Base-by-base conservation (phyloP, 2,329 filamentous ascomycete genomes). In the Ophiostoma montium region DNA sequence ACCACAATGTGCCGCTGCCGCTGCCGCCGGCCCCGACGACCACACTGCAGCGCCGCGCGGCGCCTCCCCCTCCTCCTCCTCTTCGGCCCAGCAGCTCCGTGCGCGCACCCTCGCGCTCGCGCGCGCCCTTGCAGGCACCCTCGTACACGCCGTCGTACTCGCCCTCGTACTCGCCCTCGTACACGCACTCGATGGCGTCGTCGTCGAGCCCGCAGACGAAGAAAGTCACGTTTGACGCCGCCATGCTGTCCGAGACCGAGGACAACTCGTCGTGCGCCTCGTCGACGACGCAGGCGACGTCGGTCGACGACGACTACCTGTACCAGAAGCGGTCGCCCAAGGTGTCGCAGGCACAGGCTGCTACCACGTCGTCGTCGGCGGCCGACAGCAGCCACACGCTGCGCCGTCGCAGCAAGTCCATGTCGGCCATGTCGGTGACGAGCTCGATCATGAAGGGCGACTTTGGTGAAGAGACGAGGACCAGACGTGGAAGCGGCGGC, bases 241-340 rank as follows among this genome's bases (percentile, higher is more conserved):
- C n/a, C n/a, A n/a, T n/a, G n/a, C n/a, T n/a, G n/a, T 52, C 52
- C 2, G 52, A 54, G 12, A 47, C 43, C 3, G 53, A 54, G 4
- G 53, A 52, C 30, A 41, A 32, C 15, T 43, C 50, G 18, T 54
- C 52, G 2, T 47, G 45, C 12, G 52, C 52, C 5, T 55, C 54
- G 4, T 50, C 30, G 21, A 52, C 48, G 38, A 55, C 54, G n/a
- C 50, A 54, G 16, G 50, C 49, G n/a, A 55, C 54, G 5, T 52
- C 52, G 6, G 47, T 52, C 6, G 49, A 52, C 9, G 52, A 48
- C n/a, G 42, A 48, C 42, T 46, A 46, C 27, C 10, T 33, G 3
- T 33, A 21, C 15, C 18, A 31, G 2, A 36, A 39, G n/a, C n/a
- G 30, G 13, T 47, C 45, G 15, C 42, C 42, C 42, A 44, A 48